Evolutionary conservation across 139 green algal species (phyloP), one percentile per base, ranked within the genome.

Genomic region (Chlamydomonas asymmetrica): DNA sequence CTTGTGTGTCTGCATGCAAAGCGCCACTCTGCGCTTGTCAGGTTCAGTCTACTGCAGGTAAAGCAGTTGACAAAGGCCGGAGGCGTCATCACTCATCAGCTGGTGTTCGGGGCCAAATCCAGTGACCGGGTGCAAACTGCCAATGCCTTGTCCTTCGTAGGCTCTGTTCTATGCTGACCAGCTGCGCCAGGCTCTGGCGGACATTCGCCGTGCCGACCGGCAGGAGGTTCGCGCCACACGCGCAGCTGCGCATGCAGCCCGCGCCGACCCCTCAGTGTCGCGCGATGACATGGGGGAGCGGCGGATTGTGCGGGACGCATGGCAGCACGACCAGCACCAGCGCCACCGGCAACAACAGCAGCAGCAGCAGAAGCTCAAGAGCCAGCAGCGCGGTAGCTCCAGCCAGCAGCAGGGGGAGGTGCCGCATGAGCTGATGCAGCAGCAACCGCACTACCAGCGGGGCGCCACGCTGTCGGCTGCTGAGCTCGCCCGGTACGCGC

Each of bases 81-180:
- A 4, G 37, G 23, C 3, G n/a, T 7, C 4, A n/a, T 9, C 59
- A 4, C 31, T 41, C 2, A 31, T 16, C 16, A 25, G 32, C 32
- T 5, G 59, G 25, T 9, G 13, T 34, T 43, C 13, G 45, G 13
- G 45, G 13, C 45, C 13, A 52, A 10, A 16, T 52, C 13, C 13
- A 52, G 13, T 52, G 45, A 25, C 18, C 45, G 45, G 13, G 45
- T 52, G 45, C 27, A 18, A 35, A 4, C 61, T 4, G 27, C 23
- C 35, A 3, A 2, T 49, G 13, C 61, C 35, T 7, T 0, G 27
- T 18, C 3, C 37, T n/a, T n/a, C 22, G 0, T 59, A 77, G 71
- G 71, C 71, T 0, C 59, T 77, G 0, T 77, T 77, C 27, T 69
- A 70, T 43, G 37, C 40, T 31, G 31, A 70, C 59, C 71, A 77